phyloP scores from a whole-genome alignment of 2,329 filamentous ascomycete genomes.

The Phaeosphaeriaceae sp. region DNA sequence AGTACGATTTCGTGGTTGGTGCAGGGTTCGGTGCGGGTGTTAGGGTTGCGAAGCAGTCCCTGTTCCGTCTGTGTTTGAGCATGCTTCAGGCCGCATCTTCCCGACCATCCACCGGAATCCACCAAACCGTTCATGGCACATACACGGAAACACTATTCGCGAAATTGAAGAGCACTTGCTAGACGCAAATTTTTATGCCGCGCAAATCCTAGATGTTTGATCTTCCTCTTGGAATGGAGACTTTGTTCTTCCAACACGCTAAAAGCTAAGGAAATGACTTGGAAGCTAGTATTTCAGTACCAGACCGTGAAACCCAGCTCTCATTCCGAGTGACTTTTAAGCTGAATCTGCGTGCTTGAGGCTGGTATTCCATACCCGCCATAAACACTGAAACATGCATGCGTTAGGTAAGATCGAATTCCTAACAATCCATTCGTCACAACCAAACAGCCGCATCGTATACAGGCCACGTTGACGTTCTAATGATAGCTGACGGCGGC shows the following conservation, averaged over 20 bases:
- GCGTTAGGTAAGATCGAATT: not conserved
- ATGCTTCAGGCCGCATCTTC: slow-evolving; percentile 28
- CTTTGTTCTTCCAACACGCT: slow-evolving; percentile 16
- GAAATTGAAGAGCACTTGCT: slow-evolving; percentile 24
- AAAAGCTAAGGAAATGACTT: not conserved
- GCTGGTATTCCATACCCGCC: not conserved
- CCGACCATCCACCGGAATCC: slow-evolving; percentile 22
- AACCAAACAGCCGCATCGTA: no score
- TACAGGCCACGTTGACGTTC: not conserved
- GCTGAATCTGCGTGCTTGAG: not conserved
- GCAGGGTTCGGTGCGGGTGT: slow-evolving; percentile 23
- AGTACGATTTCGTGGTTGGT: slow-evolving; percentile 14
- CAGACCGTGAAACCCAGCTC: slow-evolving; percentile 1
- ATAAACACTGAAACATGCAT: not conserved
- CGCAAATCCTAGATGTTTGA: slow-evolving; percentile 1
- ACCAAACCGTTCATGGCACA: slow-evolving; percentile 18
- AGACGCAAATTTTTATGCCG: slow-evolving; percentile 7
- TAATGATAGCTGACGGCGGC: not conserved
- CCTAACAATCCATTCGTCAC: not conserved
- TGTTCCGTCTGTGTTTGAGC: slow-evolving; percentile 47
- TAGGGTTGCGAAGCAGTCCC: slow-evolving; percentile 37
- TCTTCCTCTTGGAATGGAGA: slow-evolving; percentile 5
- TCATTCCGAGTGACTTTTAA: not conserved
- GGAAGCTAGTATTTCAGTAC: not conserved
- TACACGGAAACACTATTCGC: slow-evolving; percentile 28